A percentile compares a stretch with the other conserved stretches of the same genome.
These are phyloP conservation scores for Brassica rapa DNA, from an alignment of 345 rosid species.

Conservation along the genomic window DNA sequence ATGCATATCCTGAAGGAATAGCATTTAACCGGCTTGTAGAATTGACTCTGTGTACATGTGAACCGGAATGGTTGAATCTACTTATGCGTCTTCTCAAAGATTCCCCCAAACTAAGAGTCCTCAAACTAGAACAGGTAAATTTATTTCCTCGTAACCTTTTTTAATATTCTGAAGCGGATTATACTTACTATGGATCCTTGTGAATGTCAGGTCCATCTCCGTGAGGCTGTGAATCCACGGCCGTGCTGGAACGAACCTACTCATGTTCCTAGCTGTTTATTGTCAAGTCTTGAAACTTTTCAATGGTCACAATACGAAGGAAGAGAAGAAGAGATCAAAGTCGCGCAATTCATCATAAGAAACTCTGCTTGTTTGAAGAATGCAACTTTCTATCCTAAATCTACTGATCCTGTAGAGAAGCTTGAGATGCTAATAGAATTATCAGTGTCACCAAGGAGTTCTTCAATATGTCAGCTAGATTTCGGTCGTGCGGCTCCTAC, in stretches of 20 bases:
- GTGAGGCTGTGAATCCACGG: not conserved
- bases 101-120: not conserved
- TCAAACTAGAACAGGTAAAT: not conserved
- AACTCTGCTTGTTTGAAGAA: not conserved
- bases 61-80: not conserved
- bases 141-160: not conserved
- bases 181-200: not conserved
- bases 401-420: not conserved
- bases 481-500: not conserved
- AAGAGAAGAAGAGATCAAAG: constrained; percentile 4
- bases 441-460: constrained; percentile 4
- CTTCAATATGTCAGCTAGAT: not conserved
- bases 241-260: not conserved
- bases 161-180: not conserved
- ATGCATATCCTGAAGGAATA: not conserved
- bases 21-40: not conserved
- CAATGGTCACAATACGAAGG: not conserved
- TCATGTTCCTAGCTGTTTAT: not conserved
- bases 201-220: not conserved
- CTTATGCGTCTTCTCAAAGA: constrained; percentile 12
- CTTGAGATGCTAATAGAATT: not conserved
- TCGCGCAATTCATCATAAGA: not conserved
- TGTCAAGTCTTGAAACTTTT: constrained; percentile 6
- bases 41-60: not conserved
- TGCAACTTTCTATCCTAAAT: not conserved